Evolutionary conservation across 371 early-diverging fungal species (phyloP).

Genomic region (Rhizopus arrhizus): DNA sequence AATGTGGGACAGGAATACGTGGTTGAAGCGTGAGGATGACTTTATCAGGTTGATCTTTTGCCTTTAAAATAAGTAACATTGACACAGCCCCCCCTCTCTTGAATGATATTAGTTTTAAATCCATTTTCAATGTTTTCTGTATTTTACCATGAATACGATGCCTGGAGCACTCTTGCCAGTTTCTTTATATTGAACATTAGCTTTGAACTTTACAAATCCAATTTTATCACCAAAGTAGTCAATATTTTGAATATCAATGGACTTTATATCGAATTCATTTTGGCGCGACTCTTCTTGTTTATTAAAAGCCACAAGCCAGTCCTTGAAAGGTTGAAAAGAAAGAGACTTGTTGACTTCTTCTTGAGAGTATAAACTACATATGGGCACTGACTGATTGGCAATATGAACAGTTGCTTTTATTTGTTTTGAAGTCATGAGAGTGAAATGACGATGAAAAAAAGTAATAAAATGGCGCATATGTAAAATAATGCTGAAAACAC

Average conservation of each 20-base stretch:
- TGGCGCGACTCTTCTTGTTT: slow-evolving; percentile 45
- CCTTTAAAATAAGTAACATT: slow-evolving; percentile 65
- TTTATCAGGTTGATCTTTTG: slow-evolving; percentile 41
- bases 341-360: slow-evolving; percentile 39
- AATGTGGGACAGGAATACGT: slow-evolving; percentile 67
- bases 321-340: slow-evolving; percentile 64
- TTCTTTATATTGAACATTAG: slow-evolving; percentile 55
- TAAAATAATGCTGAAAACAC: background rate
- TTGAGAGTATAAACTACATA: slow-evolving; percentile 16
- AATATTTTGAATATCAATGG: slow-evolving; percentile 67
- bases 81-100: slow-evolving; percentile 81
- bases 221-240: slow-evolving; percentile 71
- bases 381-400: slow-evolving; percentile 30
- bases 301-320: slow-evolving; percentile 59
- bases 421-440: slow-evolving; percentile 1
- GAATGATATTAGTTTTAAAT: background rate
- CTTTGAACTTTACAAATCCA: slow-evolving; percentile 78
- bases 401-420: slow-evolving; percentile 24
- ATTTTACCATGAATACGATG: slow-evolving; percentile 73
- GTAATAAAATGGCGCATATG: slow-evolving; percentile 1
- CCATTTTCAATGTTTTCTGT: background rate
- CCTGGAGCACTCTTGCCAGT: slow-evolving; percentile 68
- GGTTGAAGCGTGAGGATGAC: slow-evolving; percentile 77
- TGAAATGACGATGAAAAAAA: background rate
- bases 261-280: slow-evolving; percentile 41